phyloP scores from a whole-genome alignment of 768 basidiomycete species.

The Tylopilus subfusipes region DNA sequence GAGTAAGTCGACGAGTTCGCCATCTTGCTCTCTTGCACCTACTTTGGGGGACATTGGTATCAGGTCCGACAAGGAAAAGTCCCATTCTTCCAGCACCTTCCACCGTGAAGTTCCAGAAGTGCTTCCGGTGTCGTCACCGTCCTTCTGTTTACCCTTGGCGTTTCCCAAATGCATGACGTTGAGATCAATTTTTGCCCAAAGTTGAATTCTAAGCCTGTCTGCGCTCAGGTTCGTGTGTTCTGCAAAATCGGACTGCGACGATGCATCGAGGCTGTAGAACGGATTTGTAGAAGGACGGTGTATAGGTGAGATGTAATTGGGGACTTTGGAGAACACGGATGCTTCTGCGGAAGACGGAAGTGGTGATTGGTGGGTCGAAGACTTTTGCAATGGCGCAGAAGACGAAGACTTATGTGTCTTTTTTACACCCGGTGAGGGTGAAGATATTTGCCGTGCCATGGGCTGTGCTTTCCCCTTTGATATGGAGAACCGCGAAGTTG shows the following conservation, averaged over 20 bases:
- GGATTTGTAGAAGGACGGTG: conserved; percentile 87
- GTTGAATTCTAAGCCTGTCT: conserved; percentile 49
- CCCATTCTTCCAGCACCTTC: conserved; percentile 67
- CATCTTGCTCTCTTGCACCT: conserved; percentile 26
- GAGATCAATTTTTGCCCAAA: conserved; percentile 51
- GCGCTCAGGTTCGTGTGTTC: conserved; percentile 52
- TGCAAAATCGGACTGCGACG: conserved; percentile 49
- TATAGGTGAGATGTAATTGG: conserved; percentile 75
- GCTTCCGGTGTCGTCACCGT: conserved; percentile 12
- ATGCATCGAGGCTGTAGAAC: conserved; percentile 57
- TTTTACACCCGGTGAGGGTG: conserved; percentile 15
- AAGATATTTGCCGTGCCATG: conserved; percentile 16
- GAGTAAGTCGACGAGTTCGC: conserved; percentile 11
- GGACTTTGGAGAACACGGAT: conserved; percentile 26
- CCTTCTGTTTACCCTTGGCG: conserved; percentile 49
- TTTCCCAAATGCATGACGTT: conserved; percentile 7
- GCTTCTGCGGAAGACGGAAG: conserved; percentile 17
- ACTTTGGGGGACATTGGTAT: conserved; percentile 62
- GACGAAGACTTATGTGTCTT: conserved; percentile 26
- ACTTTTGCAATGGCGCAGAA: conserved; percentile 24
- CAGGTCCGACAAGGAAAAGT: conserved; percentile 56
- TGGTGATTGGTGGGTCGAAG: conserved; percentile 24
- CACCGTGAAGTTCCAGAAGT: conserved; percentile 41
- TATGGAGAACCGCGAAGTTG: conserved; percentile 8
- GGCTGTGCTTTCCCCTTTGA: conserved; percentile 18